phyloP scores from a whole-genome alignment of 768 basidiomycete species.

The Lentinula lateritia region DNA sequence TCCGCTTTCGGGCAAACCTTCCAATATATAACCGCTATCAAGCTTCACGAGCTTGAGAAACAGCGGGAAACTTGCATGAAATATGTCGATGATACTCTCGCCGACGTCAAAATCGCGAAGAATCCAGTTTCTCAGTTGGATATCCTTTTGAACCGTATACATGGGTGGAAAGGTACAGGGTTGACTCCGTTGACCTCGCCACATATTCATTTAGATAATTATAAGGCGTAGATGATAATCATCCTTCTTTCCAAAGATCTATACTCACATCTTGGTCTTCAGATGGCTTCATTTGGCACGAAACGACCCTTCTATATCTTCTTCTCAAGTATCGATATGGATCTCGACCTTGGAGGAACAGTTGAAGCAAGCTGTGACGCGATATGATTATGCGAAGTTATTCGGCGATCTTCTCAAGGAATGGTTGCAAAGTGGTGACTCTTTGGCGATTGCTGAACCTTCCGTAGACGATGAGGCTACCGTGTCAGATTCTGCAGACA shows the following conservation, averaged over 20 bases:
- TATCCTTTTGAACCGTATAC: not conserved
- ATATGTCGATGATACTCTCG: not conserved
- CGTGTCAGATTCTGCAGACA: not conserved
- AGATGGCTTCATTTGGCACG: slow-evolving; percentile 1
- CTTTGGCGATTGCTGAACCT: not conserved
- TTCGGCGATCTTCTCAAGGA: slow-evolving; percentile 15
- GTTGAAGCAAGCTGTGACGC: slow-evolving; percentile 10
- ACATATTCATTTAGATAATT: not conserved
- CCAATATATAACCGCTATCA: slow-evolving; percentile 8
- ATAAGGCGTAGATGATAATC: not conserved
- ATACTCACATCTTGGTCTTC: not conserved
- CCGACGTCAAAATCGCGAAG: not conserved
- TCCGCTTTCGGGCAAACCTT: slow-evolving; percentile 8
- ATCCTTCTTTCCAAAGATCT: not conserved
- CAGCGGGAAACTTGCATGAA: slow-evolving; percentile 2
- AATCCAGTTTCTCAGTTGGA: slow-evolving; percentile 7
- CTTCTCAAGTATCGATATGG: slow-evolving; percentile 4
- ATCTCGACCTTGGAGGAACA: slow-evolving; percentile 10
- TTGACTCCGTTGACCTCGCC: not conserved
- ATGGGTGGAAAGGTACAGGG: slow-evolving; percentile 3
- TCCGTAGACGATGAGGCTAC: not conserved
- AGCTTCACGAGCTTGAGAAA: slow-evolving; percentile 8
- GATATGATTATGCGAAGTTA: slow-evolving; percentile 14
- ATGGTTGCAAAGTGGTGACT: slow-evolving; percentile 14
- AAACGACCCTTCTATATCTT: slow-evolving; percentile 6